Evolutionary conservation across 257 asterid species (phyloP).

Genomic region (Mitragyna speciosa): DNA sequence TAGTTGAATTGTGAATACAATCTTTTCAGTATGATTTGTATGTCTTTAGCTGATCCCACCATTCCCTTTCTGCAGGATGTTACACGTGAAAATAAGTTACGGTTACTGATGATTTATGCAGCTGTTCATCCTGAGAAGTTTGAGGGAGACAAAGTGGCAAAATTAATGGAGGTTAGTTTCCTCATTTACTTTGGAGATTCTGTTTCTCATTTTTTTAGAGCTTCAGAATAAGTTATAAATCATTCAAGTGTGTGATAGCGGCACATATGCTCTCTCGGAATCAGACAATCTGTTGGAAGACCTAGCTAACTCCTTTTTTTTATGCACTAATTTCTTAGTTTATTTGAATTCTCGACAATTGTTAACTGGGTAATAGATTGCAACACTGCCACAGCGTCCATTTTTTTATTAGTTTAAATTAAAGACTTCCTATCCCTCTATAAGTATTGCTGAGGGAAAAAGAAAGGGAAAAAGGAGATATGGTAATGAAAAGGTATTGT

Average conservation of each 20-base stretch:
- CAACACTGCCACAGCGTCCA: too few relatives aligned
- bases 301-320: neutral
- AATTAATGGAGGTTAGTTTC: constrained; percentile 77
- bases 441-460: neutral
- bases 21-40: neutral
- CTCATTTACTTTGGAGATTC: neutral
- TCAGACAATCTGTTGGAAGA: neutral
- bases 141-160: constrained; percentile 80
- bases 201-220: neutral
- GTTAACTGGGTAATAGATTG: neutral
- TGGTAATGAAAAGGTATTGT: neutral
- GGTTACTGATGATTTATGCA: constrained; percentile 95
- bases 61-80: constrained; percentile 61
- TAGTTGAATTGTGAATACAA: constrained; percentile 5
- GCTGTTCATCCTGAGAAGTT: constrained; percentile 91
- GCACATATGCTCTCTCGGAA: neutral
- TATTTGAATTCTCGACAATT: neutral
- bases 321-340: neutral
- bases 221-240: neutral
- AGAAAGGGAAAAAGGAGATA: neutral
- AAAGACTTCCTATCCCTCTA: neutral
- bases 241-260: neutral
- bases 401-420: neutral
- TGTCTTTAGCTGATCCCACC: neutral
- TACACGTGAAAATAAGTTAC: constrained; percentile 82